These are phyloP conservation scores for Papiliotrema nemorosa DNA, from an alignment of 1,284 basidiomycete species.

Conservation along the genomic window DNA sequence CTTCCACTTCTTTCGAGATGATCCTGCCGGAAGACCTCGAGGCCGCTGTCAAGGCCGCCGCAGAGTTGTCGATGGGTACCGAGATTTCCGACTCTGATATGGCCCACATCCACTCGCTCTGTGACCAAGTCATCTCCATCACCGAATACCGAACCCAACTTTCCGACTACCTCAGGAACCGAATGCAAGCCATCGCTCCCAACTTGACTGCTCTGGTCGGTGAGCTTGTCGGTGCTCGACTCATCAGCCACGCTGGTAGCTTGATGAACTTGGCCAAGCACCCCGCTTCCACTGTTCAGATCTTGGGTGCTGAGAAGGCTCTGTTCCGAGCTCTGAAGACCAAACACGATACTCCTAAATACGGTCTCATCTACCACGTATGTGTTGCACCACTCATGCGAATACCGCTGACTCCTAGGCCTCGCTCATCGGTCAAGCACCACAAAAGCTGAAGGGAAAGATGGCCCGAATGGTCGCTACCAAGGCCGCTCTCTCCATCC, in stretches of 20 bases:
- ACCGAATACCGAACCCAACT: slow-evolving; percentile 90
- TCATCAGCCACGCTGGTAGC: slow-evolving; percentile 96
- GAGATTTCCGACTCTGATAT: slow-evolving; percentile 97
- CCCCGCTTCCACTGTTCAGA: slow-evolving; percentile 96
- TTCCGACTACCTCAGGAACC: slow-evolving; percentile 89
- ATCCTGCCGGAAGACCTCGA: slow-evolving; percentile 95
- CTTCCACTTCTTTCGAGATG: slow-evolving; percentile 76
- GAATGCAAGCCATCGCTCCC: slow-evolving; percentile 96
- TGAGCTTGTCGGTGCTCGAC: slow-evolving; percentile 90
- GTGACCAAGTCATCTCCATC: slow-evolving; percentile 96
- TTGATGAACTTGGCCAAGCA: slow-evolving; percentile 92
- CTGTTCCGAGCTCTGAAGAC: slow-evolving; percentile 97
- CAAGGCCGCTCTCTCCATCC: slow-evolving; percentile 92
- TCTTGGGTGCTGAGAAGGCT: slow-evolving; percentile 97
- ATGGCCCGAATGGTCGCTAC: slow-evolving; percentile 99
- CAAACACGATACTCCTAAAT: slow-evolving; percentile 98
- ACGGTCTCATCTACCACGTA: slow-evolving; percentile 94
- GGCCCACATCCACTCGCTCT: slow-evolving; percentile 87
- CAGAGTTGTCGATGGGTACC: slow-evolving; percentile 97
- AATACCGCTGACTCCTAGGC: slow-evolving; percentile 55
- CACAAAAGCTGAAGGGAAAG: slow-evolving; percentile 98
- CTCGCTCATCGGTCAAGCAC: slow-evolving; percentile 92
- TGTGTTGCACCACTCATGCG: slow-evolving; percentile 29
- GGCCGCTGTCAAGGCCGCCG: slow-evolving; percentile 82
- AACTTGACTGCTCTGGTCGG: slow-evolving; percentile 95